phyloP scores from a whole-genome alignment of 768 basidiomycete species.

The Leucocoprinus sp. region DNA sequence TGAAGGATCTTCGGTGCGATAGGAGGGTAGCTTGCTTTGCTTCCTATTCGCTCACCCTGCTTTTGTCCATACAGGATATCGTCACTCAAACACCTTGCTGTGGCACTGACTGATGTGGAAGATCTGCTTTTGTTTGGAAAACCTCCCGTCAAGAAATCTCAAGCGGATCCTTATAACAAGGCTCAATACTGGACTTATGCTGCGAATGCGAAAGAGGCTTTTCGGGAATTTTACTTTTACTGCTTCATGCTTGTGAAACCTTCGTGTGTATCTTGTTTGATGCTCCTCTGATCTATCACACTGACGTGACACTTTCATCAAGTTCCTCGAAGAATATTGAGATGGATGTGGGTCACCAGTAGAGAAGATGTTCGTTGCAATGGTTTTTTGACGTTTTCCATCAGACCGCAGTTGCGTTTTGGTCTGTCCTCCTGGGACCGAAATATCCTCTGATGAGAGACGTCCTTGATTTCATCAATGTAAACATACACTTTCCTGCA shows the following conservation, averaged over 20 bases:
- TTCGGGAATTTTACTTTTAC: slow-evolving; percentile 60
- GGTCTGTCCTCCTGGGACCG: slow-evolving; percentile 66
- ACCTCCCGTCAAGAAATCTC: slow-evolving; percentile 29
- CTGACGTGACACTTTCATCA: slow-evolving; percentile 1
- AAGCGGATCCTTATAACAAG: slow-evolving; percentile 50
- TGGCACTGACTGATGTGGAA: slow-evolving; percentile 54
- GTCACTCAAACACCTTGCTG: slow-evolving; percentile 38
- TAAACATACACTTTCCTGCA: slow-evolving; percentile 18
- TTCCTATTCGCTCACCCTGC: neutral
- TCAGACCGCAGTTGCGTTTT: slow-evolving; percentile 64
- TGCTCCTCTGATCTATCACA: neutral
- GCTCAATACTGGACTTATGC: slow-evolving; percentile 42
- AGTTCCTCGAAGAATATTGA: slow-evolving; percentile 73
- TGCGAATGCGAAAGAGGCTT: slow-evolving; percentile 40
- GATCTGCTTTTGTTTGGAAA: slow-evolving; percentile 48
- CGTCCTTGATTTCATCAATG: slow-evolving; percentile 58
- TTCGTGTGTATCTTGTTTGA: slow-evolving; percentile 31
- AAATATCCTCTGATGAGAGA: slow-evolving; percentile 60
- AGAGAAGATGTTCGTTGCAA: neutral
- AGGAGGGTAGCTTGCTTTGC: neutral
- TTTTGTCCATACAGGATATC: slow-evolving; percentile 23
- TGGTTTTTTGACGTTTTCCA: neutral
- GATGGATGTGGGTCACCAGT: slow-evolving; percentile 53
- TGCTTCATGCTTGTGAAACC: slow-evolving; percentile 67
- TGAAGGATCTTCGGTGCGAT: slow-evolving; percentile 29